These are phyloP conservation scores for Aspergillus glaucus DNA, from an alignment of 2,329 filamentous ascomycete genomes.

Conservation along the genomic window DNA sequence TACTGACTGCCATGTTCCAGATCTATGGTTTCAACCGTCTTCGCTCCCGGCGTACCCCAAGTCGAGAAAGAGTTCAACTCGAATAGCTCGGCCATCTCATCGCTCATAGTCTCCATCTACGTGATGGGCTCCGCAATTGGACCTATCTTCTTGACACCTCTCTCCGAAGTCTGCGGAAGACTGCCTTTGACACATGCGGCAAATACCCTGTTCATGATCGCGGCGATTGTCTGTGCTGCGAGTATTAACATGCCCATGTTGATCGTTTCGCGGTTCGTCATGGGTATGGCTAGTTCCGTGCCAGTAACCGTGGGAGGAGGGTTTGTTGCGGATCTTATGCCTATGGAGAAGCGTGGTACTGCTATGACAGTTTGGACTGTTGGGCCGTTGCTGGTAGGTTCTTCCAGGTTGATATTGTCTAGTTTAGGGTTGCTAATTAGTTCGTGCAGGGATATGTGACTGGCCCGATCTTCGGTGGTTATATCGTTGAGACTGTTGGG, in stretches of 20 bases:
- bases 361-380: constrained; percentile 46
- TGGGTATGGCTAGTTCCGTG: constrained; percentile 40
- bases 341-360: constrained; percentile 42
- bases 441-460: constrained; percentile 35
- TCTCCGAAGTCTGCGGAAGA: constrained; percentile 60
- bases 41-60: constrained; percentile 30
- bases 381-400: constrained; percentile 40
- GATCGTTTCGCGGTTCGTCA: constrained; percentile 47
- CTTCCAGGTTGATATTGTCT: background rate
- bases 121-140: constrained; percentile 53
- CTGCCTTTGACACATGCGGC: constrained; percentile 49
- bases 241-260: constrained; percentile 48
- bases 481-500: constrained; percentile 27
- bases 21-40: constrained; percentile 34
- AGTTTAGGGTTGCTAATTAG: background rate
- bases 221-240: constrained; percentile 58
- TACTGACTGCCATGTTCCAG: constrained; percentile 2
- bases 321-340: constrained; percentile 47
- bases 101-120: constrained; percentile 54
- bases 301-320: constrained; percentile 49
- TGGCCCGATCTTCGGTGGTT: constrained; percentile 43
- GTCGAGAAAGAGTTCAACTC: constrained; percentile 41
- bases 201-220: constrained; percentile 55
- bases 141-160: constrained; percentile 50
- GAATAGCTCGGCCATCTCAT: constrained; percentile 32